These are phyloP conservation scores for Dipteronia dyeriana DNA, from an alignment of 345 rosid species.

Conservation along the genomic window DNA sequence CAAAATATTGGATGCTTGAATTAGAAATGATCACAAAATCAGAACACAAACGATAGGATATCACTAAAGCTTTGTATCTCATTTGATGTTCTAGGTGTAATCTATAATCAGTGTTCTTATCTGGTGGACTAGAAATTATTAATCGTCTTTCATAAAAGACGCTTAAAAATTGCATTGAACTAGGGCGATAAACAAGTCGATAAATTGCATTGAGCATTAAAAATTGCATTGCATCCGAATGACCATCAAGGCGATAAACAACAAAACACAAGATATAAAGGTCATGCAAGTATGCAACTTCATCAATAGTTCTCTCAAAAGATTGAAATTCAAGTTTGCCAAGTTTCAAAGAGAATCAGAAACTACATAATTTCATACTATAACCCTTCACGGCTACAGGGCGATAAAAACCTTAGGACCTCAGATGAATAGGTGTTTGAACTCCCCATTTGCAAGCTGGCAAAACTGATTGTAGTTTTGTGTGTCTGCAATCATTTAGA, in stretches of 20 bases:
- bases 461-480: slow-evolving; percentile 72
- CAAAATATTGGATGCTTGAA: too few species aligned
- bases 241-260: neutral
- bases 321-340: neutral
- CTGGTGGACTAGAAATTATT: neutral
- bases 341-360: neutral
- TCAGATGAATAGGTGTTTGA: slow-evolving; percentile 67
- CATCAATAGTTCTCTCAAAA: neutral
- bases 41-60: too few species aligned
- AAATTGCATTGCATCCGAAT: neutral
- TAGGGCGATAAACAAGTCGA: too few species aligned
- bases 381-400: slow-evolving; percentile 21
- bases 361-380: neutral
- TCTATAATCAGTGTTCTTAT: neutral
- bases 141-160: neutral
- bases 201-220: too few species aligned
- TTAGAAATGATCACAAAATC: too few species aligned
- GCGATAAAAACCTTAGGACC: slow-evolving; percentile 1
- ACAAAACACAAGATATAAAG: neutral
- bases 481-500: slow-evolving; percentile 46
- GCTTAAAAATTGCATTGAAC: too few species aligned
- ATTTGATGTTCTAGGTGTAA: neutral
- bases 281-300: neutral
- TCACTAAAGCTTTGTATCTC: too few species aligned
- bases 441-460: slow-evolving; percentile 83